These are phyloP conservation scores for Nemania sp. DNA, from an alignment of 2,329 filamentous ascomycete species.

Conservation along the genomic window DNA sequence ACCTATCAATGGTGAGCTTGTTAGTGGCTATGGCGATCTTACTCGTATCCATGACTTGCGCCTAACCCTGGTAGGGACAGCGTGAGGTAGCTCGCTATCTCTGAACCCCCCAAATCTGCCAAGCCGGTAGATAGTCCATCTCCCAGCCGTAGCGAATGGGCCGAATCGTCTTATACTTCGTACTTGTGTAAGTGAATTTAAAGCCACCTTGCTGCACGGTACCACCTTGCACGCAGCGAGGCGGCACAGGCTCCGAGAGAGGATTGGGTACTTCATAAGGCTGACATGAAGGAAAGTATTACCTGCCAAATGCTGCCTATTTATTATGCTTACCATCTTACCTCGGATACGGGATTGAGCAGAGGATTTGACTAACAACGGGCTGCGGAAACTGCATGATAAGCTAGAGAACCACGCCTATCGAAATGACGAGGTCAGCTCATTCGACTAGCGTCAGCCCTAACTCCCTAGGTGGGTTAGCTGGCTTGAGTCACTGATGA, in stretches of 20 bases:
- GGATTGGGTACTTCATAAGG: too few relatives aligned
- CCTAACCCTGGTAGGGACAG: not conserved
- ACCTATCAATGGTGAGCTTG: constrained; percentile 15
- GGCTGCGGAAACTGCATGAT: too few relatives aligned
- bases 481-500: not conserved
- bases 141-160: not conserved
- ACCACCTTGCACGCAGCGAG: too few relatives aligned
- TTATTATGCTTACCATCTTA: too few relatives aligned
- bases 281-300: too few relatives aligned
- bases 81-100: constrained; percentile 2
- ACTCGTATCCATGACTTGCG: not conserved
- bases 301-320: too few relatives aligned
- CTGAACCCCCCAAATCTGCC: constrained; percentile 29
- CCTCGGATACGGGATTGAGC: too few relatives aligned
- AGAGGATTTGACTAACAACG: too few relatives aligned
- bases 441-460: constrained; percentile 16
- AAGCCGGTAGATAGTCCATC: constrained; percentile 36
- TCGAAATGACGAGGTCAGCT: constrained; percentile 23
- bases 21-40: constrained; percentile 21
- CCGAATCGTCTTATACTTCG: not conserved
- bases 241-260: too few relatives aligned
- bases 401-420: too few relatives aligned
- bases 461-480: not conserved
- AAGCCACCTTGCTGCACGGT: not conserved
- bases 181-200: too few relatives aligned